phyloP scores from a whole-genome alignment of 2,329 filamentous ascomycete species.

The Aulographum hederae region DNA sequence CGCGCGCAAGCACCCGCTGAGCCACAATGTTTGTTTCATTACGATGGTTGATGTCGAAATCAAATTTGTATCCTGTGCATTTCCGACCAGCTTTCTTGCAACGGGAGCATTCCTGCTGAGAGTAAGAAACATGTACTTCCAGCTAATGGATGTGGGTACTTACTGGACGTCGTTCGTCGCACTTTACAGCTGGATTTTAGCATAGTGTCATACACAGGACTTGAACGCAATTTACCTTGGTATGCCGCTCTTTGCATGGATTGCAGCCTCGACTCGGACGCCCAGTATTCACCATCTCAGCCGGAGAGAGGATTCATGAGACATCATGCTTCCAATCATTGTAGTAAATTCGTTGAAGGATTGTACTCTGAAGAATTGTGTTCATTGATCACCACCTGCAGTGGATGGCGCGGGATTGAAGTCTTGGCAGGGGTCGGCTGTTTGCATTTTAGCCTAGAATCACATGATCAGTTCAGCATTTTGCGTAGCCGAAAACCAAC shows the following conservation, averaged over 20 bases:
- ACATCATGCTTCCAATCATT: too few relatives aligned
- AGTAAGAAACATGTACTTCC: background rate
- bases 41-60: background rate
- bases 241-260: background rate
- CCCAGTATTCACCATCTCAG: slow-evolving; percentile 1
- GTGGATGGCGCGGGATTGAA: too few relatives aligned
- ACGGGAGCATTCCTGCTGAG: slow-evolving; percentile 1
- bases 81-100: background rate
- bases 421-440: too few relatives aligned
- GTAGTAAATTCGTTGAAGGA: too few relatives aligned
- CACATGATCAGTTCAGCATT: too few relatives aligned
- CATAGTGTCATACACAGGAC: background rate
- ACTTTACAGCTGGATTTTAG: background rate
- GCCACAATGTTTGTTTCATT: background rate
- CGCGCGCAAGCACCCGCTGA: background rate
- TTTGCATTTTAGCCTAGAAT: too few relatives aligned
- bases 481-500: too few relatives aligned
- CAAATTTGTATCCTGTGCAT: background rate
- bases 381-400: too few relatives aligned
- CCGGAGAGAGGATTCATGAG: too few relatives aligned
- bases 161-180: background rate
- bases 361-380: too few relatives aligned
- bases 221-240: background rate
- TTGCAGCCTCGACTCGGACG: background rate
- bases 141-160: background rate